Conservation (phyloP, 2,329 filamentous ascomycete genomes). For the Didymella keratinophila region DNA sequence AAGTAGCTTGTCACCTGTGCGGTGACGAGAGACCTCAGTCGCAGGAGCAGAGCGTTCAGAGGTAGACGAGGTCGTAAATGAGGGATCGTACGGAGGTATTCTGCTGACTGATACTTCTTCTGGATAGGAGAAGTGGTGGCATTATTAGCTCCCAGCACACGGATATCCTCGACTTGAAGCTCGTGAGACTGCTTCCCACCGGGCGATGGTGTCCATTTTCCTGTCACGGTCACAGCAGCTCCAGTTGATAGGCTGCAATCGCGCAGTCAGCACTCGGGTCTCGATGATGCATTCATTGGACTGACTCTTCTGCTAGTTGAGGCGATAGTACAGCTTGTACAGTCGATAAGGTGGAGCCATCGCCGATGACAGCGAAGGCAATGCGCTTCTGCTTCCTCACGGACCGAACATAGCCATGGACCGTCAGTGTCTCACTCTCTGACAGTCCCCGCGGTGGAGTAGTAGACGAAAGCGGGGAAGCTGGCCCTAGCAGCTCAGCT, state of each 20-base stretch:
- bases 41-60: constrained; percentile 79
- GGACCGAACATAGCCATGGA: constrained; percentile 83
- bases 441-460: constrained; percentile 57
- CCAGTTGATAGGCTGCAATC: constrained; percentile 77
- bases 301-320: constrained; percentile 75
- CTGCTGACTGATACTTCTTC: constrained; percentile 91
- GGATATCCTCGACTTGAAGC: constrained; percentile 74
- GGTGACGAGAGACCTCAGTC: constrained; percentile 82
- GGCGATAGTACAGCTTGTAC: constrained; percentile 83
- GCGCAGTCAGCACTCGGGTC: constrained; percentile 26
- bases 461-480: constrained; percentile 45
- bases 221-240: constrained; percentile 77
- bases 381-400: constrained; percentile 85
- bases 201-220: constrained; percentile 76
- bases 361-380: constrained; percentile 83
- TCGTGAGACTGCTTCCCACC: constrained; percentile 78
- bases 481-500: constrained; percentile 63
- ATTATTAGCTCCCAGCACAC: constrained; percentile 79
- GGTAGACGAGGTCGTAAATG: constrained; percentile 86
- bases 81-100: constrained; percentile 86
- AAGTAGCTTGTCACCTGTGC: constrained; percentile 80
- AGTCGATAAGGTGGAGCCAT: constrained; percentile 81
- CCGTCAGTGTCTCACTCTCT: constrained; percentile 43
- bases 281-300: constrained; percentile 26
- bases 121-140: constrained; percentile 90